Base-by-base conservation (phyloP, 2,329 filamentous ascomycete species). In the Diaporthe citri region DNA sequence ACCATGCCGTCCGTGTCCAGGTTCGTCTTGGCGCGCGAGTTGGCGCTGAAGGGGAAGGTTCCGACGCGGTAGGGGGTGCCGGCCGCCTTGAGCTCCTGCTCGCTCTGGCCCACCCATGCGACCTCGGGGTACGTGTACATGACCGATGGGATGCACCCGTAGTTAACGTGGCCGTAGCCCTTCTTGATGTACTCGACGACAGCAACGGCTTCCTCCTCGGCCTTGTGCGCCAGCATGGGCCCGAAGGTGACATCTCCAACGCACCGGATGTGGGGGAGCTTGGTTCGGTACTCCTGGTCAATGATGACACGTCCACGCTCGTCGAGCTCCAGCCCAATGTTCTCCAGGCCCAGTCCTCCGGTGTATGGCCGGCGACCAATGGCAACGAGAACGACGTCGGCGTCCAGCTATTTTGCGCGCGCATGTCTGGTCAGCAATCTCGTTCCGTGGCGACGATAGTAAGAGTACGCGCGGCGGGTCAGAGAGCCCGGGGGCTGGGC, bases 111-210 rank as follows among this genome's bases (percentile, higher is more conserved):
- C 62, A 99, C 97, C 97, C 97, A 99, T 48, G 97, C 95, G 78
- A 98, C 97, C 86, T 99, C 97, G 46, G 97, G 97, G 88, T 98
- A 93, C 15, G 97, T 98, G 91, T 99, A 99, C 97, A 99, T 99
- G 87, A 99, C 97, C 46, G 95, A 97, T 78, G 97, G 97, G 83
- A 99, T 99, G 85, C 94, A 95, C 82, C 92, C 95, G 88, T 99
- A 99, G 93, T 99, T 99, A 87, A 99, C 97, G 86, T 99, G 97
- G 75, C 97, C 97, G 86, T 97, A 94, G 79, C 95, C 95, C 90
- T 98, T 98, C 88, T 95, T 96, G 86, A 99, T 97, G 89, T 95
- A 98, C 87, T 99, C 97, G 77, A 98, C 90, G 74, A 93, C 96
- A 43, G 97, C 97, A 78, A 98, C 96, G 76, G 91, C 97, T 87